Base-by-base conservation (phyloP, 768 basidiomycete species). In the Asterophora lycoperdoides region DNA sequence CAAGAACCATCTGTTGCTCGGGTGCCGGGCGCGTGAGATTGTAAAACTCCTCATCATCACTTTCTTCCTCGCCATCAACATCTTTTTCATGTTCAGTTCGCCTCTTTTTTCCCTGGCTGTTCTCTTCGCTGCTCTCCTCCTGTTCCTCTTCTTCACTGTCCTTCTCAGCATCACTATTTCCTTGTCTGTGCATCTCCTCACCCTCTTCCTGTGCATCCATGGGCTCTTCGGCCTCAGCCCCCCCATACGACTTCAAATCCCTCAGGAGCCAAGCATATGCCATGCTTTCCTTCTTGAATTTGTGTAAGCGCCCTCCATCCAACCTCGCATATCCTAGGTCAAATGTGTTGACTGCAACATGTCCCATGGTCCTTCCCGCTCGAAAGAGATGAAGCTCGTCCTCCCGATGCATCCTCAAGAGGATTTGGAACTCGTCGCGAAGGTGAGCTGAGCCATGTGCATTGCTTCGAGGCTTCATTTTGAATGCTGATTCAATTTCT, bases 331-430 rank as follows among this genome's bases (percentile, higher is more conserved):
- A 44, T 1, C 61, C 59, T 0, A 33, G 33, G n/a, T 49, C 37
- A 29, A 60, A 56, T 44, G 47, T 44, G 48, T 57, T 47, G 5
- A 41, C 29, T 9, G 51, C 52, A 8, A 37, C 52, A 28, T 58
- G 59, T 5, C 59, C 56, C 44, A 58, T 37, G 4, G 42, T 32
- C 0, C 59, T 35, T 30, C 58, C 56, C 8, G 51, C 28, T 2
- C 57, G 35, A 44, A 58, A 60, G 2, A 13, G 10, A 35, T 63
- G 62, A 0, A 63, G 50, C 23, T 60, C 49, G 29, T 59, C 53
- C 15, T 53, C 46, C 11, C 48, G 44, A 47, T 56, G 62, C 15
- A 55, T 11, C 1, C 20, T 35, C 5, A 59, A 49, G 2, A 65
- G 60, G 1, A 52, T 37, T 10, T 34, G 17, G 15, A 57, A 29